Base-by-base conservation (phyloP, 495 filamentous ascomycete genomes). In the Xylaria palmicola region DNA sequence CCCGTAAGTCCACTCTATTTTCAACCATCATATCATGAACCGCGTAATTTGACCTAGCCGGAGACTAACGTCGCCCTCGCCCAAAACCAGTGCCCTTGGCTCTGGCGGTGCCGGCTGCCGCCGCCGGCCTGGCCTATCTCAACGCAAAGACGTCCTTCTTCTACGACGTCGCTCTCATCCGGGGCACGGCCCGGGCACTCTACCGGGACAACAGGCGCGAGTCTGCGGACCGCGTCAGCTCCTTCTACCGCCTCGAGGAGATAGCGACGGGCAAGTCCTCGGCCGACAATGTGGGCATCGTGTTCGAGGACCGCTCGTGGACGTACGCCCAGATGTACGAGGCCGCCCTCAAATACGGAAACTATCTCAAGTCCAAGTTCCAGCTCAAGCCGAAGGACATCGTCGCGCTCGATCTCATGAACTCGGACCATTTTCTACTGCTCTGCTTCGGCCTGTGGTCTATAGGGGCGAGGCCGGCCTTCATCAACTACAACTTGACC, bases 401-500 rank as follows among this genome's bases (percentile, higher is more conserved):
- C 48, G 90, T 98, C 3, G 93, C 93, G 0, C 79, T 98, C 67
- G 86, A 97, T 73, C 90, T 93, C 64, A 89, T 89, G 76, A 98
- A 98, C 68, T 90, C 85, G 24, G 87, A 90, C 13, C 83, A 83
- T 5, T 94, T 93, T 67, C 64, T 96, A 10, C 95, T 96, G 76
- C 59, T 97, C n/a, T 83, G 86, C 77, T 79, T 96, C 22, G 94
- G 88, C 0, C 73, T 97, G 30, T 97, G 93, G 93, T 86, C 87
- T 17, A 85, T 98, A 40, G 94, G 94, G 0, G 93, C 90, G 0
- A 84, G 83, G 26, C 92, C 93, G n/a, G 94, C 93, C 0, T 90
- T 95, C 61, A 89, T 98, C 76, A 98, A 98, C 72, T 96, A 94
- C 74, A 98, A 97, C 65, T 72, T 98, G 44, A 79, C 81, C 1